Evolutionary conservation across 805 yeast species (phyloP).

Genomic region (Saturnispora kantuleensis): DNA sequence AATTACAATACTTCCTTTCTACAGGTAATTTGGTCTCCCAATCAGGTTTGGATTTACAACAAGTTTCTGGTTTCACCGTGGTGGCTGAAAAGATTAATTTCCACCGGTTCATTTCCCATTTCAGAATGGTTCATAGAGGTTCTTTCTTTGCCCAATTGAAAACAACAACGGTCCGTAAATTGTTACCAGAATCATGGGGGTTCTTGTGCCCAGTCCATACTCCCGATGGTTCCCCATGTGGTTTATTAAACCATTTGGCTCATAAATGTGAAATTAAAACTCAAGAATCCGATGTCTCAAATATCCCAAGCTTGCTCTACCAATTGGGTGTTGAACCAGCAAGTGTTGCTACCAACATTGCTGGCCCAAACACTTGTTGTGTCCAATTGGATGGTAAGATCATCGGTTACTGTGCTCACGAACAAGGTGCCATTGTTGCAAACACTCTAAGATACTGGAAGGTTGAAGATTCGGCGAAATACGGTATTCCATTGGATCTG

Average conservation of each 20-base stretch:
- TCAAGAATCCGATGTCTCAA: slow-evolving; percentile 58
- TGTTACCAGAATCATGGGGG: slow-evolving; percentile 98
- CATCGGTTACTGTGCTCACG: slow-evolving; percentile 90
- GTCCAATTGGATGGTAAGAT: slow-evolving; percentile 90
- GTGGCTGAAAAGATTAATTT: slow-evolving; percentile 98
- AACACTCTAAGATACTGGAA: slow-evolving; percentile 90
- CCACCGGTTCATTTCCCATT: slow-evolving; percentile 95
- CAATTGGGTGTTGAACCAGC: slow-evolving; percentile 77
- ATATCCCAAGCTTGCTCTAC: slow-evolving; percentile 55
- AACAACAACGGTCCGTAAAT: slow-evolving; percentile 93
- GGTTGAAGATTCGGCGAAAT: slow-evolving; percentile 52
- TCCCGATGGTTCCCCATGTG: slow-evolving; percentile 99
- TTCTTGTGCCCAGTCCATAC: slow-evolving; percentile 98
- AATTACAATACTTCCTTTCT: slow-evolving; percentile 85
- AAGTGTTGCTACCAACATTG: slow-evolving; percentile 51
- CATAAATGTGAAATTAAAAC: slow-evolving; percentile 91
- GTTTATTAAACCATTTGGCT: slow-evolving; percentile 90
- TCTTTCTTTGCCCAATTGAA: slow-evolving; percentile 97
- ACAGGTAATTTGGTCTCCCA: slow-evolving; percentile 97
- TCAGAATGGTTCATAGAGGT: slow-evolving; percentile 99
- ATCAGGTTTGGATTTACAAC: slow-evolving; percentile 95
- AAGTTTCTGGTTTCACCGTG: slow-evolving; percentile 95
- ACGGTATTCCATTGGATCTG: slow-evolving; percentile 73
- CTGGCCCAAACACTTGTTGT: slow-evolving; percentile 83
- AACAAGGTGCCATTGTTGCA: slow-evolving; percentile 76